Conservation (phyloP, 192 early-diverging fungal genomes). For the Entrophospora sp. region DNA sequence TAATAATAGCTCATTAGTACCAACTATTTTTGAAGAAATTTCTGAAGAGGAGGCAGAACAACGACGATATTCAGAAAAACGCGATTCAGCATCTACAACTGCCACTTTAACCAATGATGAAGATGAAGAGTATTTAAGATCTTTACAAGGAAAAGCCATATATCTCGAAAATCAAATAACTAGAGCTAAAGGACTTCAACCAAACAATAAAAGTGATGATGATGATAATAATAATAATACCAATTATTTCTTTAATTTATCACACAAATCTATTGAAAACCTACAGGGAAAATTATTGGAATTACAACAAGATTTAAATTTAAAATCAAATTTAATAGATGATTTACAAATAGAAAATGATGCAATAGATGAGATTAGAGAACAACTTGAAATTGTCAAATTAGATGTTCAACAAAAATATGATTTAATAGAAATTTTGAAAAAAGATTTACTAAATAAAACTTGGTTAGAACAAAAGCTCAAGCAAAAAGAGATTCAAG, state of each 20-base stretch:
- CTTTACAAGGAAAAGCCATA: background rate
- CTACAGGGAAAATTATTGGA: background rate
- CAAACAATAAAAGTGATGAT: background rate
- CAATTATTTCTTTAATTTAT: background rate
- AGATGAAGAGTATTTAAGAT: background rate
- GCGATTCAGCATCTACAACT: too few species aligned
- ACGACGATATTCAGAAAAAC: too few species aligned
- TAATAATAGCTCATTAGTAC: too few species aligned
- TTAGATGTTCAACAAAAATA: background rate
- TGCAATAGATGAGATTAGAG: background rate
- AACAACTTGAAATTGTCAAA: background rate
- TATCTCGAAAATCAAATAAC: background rate
- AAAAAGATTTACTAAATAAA: background rate
- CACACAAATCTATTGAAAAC: background rate
- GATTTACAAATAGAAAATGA: background rate
- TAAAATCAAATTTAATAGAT: background rate
- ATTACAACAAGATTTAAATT: background rate
- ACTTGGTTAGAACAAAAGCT: background rate
- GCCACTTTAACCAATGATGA: background rate
- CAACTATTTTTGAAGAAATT: too few species aligned
- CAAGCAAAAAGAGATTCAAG: background rate
- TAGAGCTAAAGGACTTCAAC: background rate
- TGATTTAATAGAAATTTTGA: conserved; percentile 1
- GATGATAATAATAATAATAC: too few species aligned
- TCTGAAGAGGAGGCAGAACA: too few species aligned